These are phyloP conservation scores for Raphanus raphanistrum DNA, from an alignment of 345 rosid species.

Conservation along the genomic window DNA sequence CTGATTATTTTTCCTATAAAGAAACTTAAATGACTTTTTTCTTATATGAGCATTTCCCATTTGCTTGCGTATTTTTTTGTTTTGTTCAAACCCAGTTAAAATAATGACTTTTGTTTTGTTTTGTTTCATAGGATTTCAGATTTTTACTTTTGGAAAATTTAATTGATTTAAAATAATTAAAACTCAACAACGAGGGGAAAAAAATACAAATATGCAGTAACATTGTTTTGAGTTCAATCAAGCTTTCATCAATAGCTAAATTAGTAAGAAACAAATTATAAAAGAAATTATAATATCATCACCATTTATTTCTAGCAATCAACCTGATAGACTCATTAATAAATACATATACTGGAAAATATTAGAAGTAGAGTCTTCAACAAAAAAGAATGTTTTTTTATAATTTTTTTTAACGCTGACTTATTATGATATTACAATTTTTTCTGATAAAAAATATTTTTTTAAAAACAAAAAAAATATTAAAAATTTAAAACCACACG, in stretches of 20 bases:
- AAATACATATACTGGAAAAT: not conserved
- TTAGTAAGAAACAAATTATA: not conserved
- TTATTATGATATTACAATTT: no score
- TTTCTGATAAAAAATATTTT: no score
- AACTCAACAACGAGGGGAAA: not conserved
- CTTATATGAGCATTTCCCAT: not conserved
- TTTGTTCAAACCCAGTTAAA: not conserved
- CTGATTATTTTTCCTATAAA: not conserved
- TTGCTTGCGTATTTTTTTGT: not conserved
- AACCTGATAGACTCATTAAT: not conserved
- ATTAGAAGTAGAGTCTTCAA: not conserved
- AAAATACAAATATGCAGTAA: not conserved
- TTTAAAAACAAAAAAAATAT: no score
- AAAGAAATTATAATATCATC: not conserved
- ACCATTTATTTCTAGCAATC: not conserved
- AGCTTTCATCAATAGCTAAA: not conserved
- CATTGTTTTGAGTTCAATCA: not conserved
- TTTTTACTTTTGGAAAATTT: not conserved
- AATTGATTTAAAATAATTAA: not conserved
- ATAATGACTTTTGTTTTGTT: no score
- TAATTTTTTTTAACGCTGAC: no score
- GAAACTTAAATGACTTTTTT: slow-evolving; percentile 20
- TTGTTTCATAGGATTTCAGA: not conserved
- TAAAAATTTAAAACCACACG: no score
- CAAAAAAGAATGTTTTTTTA: no score